A percentile compares a stretch with the other conserved stretches of the same genome.
phyloP scores from a whole-genome alignment of 768 basidiomycete species.

The Tubosaeta brunneosetosa region DNA sequence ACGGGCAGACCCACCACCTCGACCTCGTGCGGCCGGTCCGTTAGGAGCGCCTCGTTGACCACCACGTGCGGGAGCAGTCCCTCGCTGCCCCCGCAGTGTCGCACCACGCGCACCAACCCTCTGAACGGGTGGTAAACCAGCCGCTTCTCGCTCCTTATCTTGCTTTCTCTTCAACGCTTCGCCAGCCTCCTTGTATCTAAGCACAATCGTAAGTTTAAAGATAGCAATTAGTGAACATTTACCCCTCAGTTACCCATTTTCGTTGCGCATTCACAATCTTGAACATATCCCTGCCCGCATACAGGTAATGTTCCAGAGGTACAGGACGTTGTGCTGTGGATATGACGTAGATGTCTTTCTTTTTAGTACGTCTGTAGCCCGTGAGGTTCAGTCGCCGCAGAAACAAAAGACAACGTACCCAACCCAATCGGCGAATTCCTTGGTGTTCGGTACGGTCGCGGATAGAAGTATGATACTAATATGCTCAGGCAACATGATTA shows the following conservation, averaged over 20 bases:
- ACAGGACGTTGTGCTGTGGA: slow-evolving; percentile 95
- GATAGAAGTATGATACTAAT: slow-evolving; percentile 96
- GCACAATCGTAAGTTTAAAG: slow-evolving; percentile 2
- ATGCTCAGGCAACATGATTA: slow-evolving; percentile 99
- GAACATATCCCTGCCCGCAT: slow-evolving; percentile 88
- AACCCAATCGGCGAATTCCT: slow-evolving; percentile 99
- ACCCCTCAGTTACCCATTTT: slow-evolving; percentile 73
- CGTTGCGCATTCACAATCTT: slow-evolving; percentile 88
- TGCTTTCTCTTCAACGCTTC: slow-evolving; percentile 91
- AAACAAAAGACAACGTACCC: slow-evolving; percentile 56
- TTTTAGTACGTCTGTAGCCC: slow-evolving; percentile 81
- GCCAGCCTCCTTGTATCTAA: slow-evolving; percentile 83
- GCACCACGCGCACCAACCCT: slow-evolving; percentile 78
- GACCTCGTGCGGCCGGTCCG: slow-evolving; percentile 33
- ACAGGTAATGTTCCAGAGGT: slow-evolving; percentile 93
- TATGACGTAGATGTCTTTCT: slow-evolving; percentile 99
- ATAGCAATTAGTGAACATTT: slow-evolving; percentile 4
- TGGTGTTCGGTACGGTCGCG: slow-evolving; percentile 96
- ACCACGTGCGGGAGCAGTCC: slow-evolving; percentile 48
- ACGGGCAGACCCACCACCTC: slow-evolving; percentile 47
- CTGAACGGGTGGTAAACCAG: slow-evolving; percentile 83
- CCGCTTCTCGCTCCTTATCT: slow-evolving; percentile 96
- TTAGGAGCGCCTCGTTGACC: slow-evolving; percentile 44
- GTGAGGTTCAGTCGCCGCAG: slow-evolving; percentile 6
- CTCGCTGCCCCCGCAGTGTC: slow-evolving; percentile 45